A percentile compares a stretch with the other conserved stretches of the same genome.
Conservation (phyloP, 257 asterid species). For the Fraxinus americana region DNA sequence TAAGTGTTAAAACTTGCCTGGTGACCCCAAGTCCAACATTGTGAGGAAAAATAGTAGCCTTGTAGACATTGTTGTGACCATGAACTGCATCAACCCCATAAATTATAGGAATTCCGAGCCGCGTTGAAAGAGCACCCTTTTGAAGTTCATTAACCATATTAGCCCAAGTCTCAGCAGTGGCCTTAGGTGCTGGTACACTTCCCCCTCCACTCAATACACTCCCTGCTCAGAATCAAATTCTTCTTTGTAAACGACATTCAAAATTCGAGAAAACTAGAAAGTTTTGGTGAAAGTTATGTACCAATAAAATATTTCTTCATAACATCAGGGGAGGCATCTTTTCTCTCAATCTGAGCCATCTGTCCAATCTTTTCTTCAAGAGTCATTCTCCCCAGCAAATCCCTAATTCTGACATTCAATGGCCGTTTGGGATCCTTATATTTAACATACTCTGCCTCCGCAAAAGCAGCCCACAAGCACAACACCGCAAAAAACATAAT, state of each 20-base stretch:
- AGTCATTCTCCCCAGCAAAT: no score
- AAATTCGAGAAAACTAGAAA: no score
- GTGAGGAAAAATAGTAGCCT: conserved; percentile 65
- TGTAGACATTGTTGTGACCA: background rate
- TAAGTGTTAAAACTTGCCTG: conserved; percentile 40
- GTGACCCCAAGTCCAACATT: conserved; percentile 64
- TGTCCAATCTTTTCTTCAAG: conserved; percentile 46
- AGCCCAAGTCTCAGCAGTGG: conserved; percentile 50
- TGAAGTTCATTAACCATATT: conserved; percentile 15
- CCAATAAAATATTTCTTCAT: no score
- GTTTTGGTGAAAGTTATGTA: no score
- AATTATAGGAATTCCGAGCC: conserved; percentile 57
- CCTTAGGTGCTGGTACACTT: conserved; percentile 39
- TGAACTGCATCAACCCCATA: conserved; percentile 30
- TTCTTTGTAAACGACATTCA: no score
- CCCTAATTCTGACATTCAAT: no score
- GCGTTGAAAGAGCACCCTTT: conserved; percentile 50
- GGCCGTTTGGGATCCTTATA: conserved; percentile 31
- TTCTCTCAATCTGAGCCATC: conserved; percentile 61
- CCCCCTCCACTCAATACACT: conserved; percentile 64
- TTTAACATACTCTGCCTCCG: conserved; percentile 39
- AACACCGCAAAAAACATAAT: no score
- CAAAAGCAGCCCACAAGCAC: background rate
- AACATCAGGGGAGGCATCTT: no score
- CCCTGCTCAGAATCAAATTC: conserved; percentile 36